These are phyloP conservation scores for Coemansia sp. DNA, from an alignment of 192 early-diverging fungal genomes.

Conservation along the genomic window DNA sequence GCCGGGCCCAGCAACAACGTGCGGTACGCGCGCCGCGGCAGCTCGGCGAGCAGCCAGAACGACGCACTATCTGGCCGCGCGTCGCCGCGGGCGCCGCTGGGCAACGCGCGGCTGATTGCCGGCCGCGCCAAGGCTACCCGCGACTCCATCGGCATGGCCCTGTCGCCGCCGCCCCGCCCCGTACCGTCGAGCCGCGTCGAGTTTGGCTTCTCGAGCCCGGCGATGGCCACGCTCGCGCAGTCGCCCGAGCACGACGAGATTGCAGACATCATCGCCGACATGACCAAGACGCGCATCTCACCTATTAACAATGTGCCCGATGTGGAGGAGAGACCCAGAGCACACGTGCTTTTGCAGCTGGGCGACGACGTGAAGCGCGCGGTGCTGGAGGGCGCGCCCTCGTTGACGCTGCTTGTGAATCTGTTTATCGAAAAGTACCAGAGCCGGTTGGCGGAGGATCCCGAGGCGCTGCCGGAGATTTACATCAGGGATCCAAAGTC, in stretches of 20 bases:
- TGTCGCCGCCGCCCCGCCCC: conserved; percentile 15
- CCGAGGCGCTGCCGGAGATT: conserved; percentile 60
- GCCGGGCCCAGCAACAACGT: conserved; percentile 6
- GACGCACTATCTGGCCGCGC: conserved; percentile 2
- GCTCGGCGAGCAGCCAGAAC: conserved; percentile 9
- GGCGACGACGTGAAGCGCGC: conserved; percentile 63
- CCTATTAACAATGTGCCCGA: conserved; percentile 6
- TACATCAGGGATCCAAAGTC: conserved; percentile 62
- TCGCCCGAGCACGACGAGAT: conserved; percentile 41
- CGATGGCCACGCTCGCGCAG: conserved; percentile 10
- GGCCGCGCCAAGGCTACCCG: conserved; percentile 9
- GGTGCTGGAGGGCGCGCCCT: conserved; percentile 53
- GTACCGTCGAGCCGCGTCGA: conserved; percentile 37
- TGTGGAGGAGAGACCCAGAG: conserved; percentile 6
- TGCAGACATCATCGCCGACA: conserved; percentile 47
- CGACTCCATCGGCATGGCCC: not conserved
- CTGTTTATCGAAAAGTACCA: conserved; percentile 74
- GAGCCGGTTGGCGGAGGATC: conserved; percentile 59
- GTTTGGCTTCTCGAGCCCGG: conserved; percentile 31
- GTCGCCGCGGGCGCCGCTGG: not conserved
- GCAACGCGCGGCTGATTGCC: conserved; percentile 11
- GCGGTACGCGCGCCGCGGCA: conserved; percentile 4
- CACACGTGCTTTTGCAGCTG: conserved; percentile 59
- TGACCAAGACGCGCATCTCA: conserved; percentile 36
- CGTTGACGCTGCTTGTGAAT: conserved; percentile 60